Conservation (phyloP, 495 filamentous ascomycete genomes). For the Penicillium tannophilum region DNA sequence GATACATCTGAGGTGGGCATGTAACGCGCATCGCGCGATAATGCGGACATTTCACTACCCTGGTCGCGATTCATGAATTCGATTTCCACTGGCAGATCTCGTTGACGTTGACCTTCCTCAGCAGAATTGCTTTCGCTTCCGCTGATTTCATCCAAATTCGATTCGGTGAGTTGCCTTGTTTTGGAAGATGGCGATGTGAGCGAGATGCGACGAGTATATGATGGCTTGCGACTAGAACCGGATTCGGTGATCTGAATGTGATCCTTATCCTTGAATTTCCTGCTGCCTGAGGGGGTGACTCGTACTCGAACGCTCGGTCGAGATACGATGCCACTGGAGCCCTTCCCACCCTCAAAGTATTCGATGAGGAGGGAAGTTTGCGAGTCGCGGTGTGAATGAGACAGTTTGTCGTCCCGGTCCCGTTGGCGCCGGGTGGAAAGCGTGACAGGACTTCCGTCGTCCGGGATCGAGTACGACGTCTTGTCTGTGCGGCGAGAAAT, state of each 20-base stretch:
- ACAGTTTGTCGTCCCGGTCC: conserved; percentile 53
- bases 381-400: conserved; percentile 59
- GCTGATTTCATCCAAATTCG: conserved; percentile 55
- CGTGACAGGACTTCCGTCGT: conserved; percentile 92
- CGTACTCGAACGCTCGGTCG: conserved; percentile 93
- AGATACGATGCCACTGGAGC: conserved; percentile 56
- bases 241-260: conserved; percentile 83
- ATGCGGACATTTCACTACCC: conserved; percentile 59
- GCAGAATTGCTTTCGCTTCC: conserved; percentile 69
- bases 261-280: conserved; percentile 61
- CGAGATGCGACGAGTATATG: conserved; percentile 65
- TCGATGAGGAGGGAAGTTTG: conserved; percentile 96
- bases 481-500: conserved; percentile 76
- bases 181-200: conserved; percentile 54
- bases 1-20: conserved; percentile 80
- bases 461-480: conserved; percentile 87
- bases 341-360: conserved; percentile 91
- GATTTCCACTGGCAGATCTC: conserved; percentile 76
- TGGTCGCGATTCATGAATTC: conserved; percentile 68
- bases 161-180: conserved; percentile 52
- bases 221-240: conserved; percentile 64
- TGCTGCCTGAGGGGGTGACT: conserved; percentile 76
- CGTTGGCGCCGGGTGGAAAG: conserved; percentile 70
- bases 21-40: conserved; percentile 63
- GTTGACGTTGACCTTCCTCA: conserved; percentile 65